phyloP scores from a whole-genome alignment of 1,284 basidiomycete genomes.

The Apiotrichum laibachii region DNA sequence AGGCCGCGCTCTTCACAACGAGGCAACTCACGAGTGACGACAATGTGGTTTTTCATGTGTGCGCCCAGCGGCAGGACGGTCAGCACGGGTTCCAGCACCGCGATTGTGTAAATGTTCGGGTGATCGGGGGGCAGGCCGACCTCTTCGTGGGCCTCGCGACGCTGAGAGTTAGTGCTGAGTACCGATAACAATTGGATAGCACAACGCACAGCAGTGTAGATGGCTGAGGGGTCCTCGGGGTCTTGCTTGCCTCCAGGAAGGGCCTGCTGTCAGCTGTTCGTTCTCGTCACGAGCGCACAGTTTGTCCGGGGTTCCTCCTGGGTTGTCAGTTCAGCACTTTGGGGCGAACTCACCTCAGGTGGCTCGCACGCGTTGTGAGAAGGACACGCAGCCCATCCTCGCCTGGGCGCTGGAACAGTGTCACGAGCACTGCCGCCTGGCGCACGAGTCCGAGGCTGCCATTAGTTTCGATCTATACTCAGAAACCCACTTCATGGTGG shows the following conservation, averaged over 20 bases:
- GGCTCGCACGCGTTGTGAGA: constrained; percentile 76
- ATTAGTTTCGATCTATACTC: background rate
- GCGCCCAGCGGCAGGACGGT: constrained; percentile 64
- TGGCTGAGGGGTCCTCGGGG: constrained; percentile 60
- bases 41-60: constrained; percentile 48
- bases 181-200: background rate
- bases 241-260: constrained; percentile 80
- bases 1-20: background rate
- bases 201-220: constrained; percentile 67
- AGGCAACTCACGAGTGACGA: constrained; percentile 44
- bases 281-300: background rate
- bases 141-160: constrained; percentile 78
- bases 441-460: constrained; percentile 43
- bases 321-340: background rate
- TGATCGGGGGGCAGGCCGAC: constrained; percentile 63
- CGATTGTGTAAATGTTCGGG: constrained; percentile 63
- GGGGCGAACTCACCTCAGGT: constrained; percentile 55
- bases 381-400: constrained; percentile 63
- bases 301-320: constrained; percentile 21
- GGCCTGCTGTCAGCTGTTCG: constrained; percentile 50
- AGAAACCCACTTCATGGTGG: constrained; percentile 8
- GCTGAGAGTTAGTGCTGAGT: constrained; percentile 51
- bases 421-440: constrained; percentile 69
- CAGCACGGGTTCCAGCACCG: constrained; percentile 67
- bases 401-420: constrained; percentile 67